Conservation (phyloP, 192 early-diverging fungal species). For the Oehlia diaphana region DNA sequence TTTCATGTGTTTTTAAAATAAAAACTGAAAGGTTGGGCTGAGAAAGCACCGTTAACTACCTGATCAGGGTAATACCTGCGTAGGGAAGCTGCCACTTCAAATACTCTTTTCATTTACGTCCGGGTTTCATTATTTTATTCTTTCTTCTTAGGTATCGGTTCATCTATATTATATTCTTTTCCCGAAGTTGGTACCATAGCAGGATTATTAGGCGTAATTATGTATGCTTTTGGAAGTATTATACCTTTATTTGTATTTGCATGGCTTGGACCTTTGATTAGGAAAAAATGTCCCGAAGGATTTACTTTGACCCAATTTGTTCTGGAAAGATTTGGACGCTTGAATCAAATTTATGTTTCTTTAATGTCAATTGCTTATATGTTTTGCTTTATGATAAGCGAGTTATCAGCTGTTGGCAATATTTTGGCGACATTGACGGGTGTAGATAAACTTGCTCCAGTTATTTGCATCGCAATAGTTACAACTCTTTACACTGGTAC, state of each 20-base stretch:
- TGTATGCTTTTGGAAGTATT: constrained; percentile 57
- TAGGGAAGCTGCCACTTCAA: constrained; percentile 31
- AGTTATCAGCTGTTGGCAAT: constrained; percentile 57
- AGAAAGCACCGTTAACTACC: constrained; percentile 29
- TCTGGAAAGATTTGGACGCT: constrained; percentile 54
- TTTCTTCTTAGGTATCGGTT: constrained; percentile 41
- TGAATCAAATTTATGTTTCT: constrained; percentile 52
- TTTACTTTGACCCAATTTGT: constrained; percentile 65
- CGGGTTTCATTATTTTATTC: constrained; percentile 34
- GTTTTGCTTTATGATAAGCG: constrained; percentile 58
- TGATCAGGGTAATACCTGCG: constrained; percentile 34
- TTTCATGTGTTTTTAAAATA: not conserved
- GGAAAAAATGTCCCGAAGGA: constrained; percentile 52
- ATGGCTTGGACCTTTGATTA: constrained; percentile 55
- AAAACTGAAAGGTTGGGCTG: constrained; percentile 16
- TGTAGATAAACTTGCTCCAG: constrained; percentile 48
- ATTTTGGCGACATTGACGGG: constrained; percentile 51
- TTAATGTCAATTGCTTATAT: constrained; percentile 59
- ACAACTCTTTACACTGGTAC: constrained; percentile 59
- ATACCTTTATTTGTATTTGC: constrained; percentile 57
- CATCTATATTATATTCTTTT: constrained; percentile 57
- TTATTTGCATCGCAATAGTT: constrained; percentile 54
- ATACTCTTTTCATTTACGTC: not conserved
- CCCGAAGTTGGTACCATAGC: constrained; percentile 57
- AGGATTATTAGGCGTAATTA: constrained; percentile 58